phyloP scores from a whole-genome alignment of 1,284 basidiomycete genomes.

The Rhizoctonia solani region DNA sequence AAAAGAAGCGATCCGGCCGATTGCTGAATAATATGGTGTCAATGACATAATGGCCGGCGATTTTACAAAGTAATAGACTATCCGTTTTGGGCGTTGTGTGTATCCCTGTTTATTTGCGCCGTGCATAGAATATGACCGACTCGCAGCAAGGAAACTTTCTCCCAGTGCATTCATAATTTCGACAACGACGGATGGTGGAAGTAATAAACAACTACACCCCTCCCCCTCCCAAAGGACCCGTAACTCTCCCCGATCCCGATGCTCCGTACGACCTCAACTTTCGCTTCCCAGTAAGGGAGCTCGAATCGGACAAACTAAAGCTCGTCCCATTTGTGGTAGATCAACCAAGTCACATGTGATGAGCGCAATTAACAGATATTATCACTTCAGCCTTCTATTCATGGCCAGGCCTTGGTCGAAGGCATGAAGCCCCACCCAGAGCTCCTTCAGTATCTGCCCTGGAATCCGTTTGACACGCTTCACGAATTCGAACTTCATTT shows the following conservation, averaged over 20 bases:
- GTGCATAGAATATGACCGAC: too few relatives aligned
- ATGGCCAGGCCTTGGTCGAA: conserved; percentile 31
- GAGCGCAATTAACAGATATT: neutral
- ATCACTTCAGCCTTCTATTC: conserved; percentile 35
- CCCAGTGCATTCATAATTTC: too few relatives aligned
- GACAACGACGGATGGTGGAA: too few relatives aligned
- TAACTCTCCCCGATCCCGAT: conserved; percentile 13
- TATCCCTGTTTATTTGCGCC: too few relatives aligned
- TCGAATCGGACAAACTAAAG: conserved; percentile 37
- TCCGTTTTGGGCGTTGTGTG: too few relatives aligned
- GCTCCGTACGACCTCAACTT: conserved; percentile 34
- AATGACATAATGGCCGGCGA: too few relatives aligned
- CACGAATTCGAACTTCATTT: conserved; percentile 27
- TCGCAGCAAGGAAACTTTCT: too few relatives aligned
- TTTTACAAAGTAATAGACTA: too few relatives aligned
- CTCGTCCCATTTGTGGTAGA: conserved; percentile 39
- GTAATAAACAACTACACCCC: conserved; percentile 1
- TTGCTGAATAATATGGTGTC: conserved; percentile 3
- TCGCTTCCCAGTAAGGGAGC: conserved; percentile 35
- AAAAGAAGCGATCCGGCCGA: neutral
- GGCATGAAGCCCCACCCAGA: conserved; percentile 31
- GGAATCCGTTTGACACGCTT: conserved; percentile 24
- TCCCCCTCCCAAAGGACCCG: conserved; percentile 2
- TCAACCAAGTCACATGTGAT: neutral
- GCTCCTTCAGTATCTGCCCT: conserved; percentile 35